Conservation (phyloP, 176 grass and related monocot genomes). For the Oryza meyeriana region DNA sequence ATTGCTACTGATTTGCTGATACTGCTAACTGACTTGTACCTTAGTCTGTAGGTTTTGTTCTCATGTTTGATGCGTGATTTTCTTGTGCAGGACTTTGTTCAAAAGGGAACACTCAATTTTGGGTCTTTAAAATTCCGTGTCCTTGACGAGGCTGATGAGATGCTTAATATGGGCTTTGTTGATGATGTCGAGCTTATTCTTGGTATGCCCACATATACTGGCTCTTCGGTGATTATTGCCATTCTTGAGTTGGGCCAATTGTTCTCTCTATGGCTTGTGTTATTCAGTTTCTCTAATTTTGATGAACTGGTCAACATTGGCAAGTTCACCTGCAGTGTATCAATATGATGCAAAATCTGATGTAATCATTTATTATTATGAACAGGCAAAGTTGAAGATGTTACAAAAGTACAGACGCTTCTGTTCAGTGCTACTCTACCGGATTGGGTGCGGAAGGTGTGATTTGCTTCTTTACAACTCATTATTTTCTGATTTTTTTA, state of each 20-base stretch:
- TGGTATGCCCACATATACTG: constrained; percentile 38
- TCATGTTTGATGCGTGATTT: constrained; percentile 1
- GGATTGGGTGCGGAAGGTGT: constrained; percentile 88
- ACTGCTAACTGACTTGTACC: neutral
- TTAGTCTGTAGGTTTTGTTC: neutral
- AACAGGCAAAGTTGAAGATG: constrained; percentile 88
- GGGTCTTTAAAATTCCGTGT: constrained; percentile 83
- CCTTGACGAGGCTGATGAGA: constrained; percentile 99
- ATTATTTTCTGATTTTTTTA: neutral
- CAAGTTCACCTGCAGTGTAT: neutral
- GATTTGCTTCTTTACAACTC: neutral
- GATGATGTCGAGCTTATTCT: constrained; percentile 98
- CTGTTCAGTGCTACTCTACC: constrained; percentile 97
- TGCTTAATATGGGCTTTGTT: constrained; percentile 99
- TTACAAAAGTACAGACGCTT: constrained; percentile 94
- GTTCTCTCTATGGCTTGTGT: neutral
- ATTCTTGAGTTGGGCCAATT: neutral
- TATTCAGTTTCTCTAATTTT: neutral
- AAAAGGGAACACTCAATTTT: constrained; percentile 70
- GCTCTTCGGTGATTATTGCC: neutral
- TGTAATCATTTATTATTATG: constrained; percentile 8
- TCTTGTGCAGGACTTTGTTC: constrained; percentile 64
- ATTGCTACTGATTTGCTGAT: neutral
- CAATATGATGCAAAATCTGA: neutral
- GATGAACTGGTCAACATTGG: neutral